These are phyloP conservation scores for Musa acuminata DNA, from an alignment of 176 grass and related monocot genomes.

Conservation along the genomic window DNA sequence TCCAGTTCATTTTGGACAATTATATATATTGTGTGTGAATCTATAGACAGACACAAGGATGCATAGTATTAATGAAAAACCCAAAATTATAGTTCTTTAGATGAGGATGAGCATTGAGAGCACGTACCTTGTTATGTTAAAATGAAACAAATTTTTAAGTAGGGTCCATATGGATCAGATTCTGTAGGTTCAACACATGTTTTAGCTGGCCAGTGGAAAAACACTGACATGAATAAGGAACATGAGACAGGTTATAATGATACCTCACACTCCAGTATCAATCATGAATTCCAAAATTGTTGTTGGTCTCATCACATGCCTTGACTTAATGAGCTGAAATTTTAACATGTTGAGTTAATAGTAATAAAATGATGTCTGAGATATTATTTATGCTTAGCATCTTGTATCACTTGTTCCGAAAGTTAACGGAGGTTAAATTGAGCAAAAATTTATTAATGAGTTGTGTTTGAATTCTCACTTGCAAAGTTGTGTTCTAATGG, in stretches of 20 bases:
- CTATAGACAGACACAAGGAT: too few species aligned
- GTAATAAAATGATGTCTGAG: background rate
- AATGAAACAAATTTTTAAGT: background rate
- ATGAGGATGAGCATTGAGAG: background rate
- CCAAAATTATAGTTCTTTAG: too few species aligned
- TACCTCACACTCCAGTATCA: background rate
- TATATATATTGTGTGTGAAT: too few species aligned
- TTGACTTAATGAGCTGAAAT: background rate
- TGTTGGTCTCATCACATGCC: background rate
- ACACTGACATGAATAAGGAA: background rate
- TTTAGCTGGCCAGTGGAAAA: background rate
- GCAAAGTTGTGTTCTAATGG: slow-evolving; percentile 15
- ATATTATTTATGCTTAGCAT: background rate
- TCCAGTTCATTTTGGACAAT: too few species aligned
- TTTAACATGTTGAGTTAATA: background rate
- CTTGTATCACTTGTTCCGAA: background rate
- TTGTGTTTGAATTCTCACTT: background rate
- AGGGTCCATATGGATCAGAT: background rate
- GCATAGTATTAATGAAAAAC: too few species aligned
- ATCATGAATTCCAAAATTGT: background rate
- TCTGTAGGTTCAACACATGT: background rate
- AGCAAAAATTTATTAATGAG: background rate
- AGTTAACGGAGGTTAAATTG: too few species aligned
- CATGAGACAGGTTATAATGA: background rate
- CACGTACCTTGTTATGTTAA: background rate